Evolutionary conservation across 2,329 filamentous ascomycete genomes (phyloP), one percentile per base, ranked within the genome.

Genomic region (Aspergillus novoparasiticus): DNA sequence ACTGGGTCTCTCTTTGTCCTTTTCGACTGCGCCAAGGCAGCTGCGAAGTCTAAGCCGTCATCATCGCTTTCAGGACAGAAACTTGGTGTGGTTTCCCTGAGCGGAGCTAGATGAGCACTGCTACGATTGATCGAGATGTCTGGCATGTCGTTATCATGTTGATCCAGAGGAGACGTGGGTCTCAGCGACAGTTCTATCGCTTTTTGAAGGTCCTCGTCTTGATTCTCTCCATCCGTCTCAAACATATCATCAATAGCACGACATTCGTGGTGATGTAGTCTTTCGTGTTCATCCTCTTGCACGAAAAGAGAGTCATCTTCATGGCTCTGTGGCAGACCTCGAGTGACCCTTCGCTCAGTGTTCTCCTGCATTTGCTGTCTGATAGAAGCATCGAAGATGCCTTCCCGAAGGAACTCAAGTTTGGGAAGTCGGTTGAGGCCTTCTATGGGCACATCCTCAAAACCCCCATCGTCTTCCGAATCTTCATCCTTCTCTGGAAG

Each of bases 371-470:
- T 61, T 39, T 72, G 69, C 36, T 75, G 71, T 34, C 71, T 68
- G 61, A 79, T 71, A 28, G 76, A 75, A 59, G 76, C 66, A 60
- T 80, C 74, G 65, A 80, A 76, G 58, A 68, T 69, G 16, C 76
- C 76, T 16, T 76, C 69, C 59, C 75, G 76, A 26, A 79, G 71
- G 36, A 80, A 77, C 56, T 78, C 78, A 39, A 81, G 73, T 68
- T 89, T 94, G 0, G 93, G 93, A 19, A 97, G 79, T 57, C 93
- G 85, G 71, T 97, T 97, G 14, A 97, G 73, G 0, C 94, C 94
- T 75, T 95, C 92, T 55, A 97, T 94, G 0, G 94, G 93, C 4
- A 97, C 90, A 76, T 97, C 94, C 75, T 97, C 94, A 71, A 97
- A 97, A 5, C 90, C 90, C 0, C 91, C 90, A 2, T 91, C 89